phyloP scores from a whole-genome alignment of 208 protist species.

The Crithidia fasciculata region DNA sequence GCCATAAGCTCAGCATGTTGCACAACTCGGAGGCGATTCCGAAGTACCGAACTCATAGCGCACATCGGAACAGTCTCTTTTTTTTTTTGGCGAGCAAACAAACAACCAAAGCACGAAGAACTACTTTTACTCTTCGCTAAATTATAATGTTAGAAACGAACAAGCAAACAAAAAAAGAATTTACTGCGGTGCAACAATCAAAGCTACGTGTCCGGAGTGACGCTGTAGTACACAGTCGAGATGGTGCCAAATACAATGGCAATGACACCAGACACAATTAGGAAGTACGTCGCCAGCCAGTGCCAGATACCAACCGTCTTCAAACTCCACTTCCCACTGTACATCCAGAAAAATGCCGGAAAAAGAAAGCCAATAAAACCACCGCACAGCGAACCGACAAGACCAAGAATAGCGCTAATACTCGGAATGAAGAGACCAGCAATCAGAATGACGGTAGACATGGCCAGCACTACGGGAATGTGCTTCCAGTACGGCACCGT shows the following conservation, averaged over 20 bases:
- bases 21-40: too few relatives aligned
- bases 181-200: background rate
- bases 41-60: too few relatives aligned
- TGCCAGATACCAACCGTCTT: constrained; percentile 51
- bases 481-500: constrained; percentile 75
- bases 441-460: constrained; percentile 42
- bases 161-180: too few relatives aligned
- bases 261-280: constrained; percentile 64
- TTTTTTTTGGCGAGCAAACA: too few relatives aligned
- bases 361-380: constrained; percentile 76
- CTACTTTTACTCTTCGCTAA: too few relatives aligned
- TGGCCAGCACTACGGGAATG: constrained; percentile 32
- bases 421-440: constrained; percentile 70
- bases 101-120: too few relatives aligned
- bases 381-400: constrained; percentile 67
- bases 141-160: background rate
- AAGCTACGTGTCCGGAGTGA: constrained; percentile 1
- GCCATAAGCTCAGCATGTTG: too few relatives aligned
- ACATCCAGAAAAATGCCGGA: constrained; percentile 75
- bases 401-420: constrained; percentile 66
- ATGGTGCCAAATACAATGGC: constrained; percentile 72
- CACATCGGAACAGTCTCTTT: too few relatives aligned
- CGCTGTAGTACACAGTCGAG: constrained; percentile 47
- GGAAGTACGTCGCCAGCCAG: constrained; percentile 46
- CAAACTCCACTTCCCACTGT: constrained; percentile 64